Percentiles rank a stretch among this genome's conserved stretches.
These are phyloP conservation scores for Hymenoscyphus fructigenus DNA, from an alignment of 2,329 filamentous ascomycete genomes.

Conservation along the genomic window DNA sequence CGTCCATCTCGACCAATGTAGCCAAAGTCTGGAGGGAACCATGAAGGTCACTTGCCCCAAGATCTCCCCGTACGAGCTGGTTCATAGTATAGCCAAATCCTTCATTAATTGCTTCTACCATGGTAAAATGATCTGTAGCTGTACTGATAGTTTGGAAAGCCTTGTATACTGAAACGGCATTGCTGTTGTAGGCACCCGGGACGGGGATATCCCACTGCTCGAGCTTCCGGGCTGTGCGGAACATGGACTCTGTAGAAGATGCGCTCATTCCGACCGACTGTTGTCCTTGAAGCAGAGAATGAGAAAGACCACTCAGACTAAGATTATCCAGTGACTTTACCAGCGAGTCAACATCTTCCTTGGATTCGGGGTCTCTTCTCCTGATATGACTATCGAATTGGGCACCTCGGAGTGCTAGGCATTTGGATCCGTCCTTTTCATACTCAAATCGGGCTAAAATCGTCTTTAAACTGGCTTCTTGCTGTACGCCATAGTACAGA, in stretches of 20 bases:
- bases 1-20: constrained; percentile 77
- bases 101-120: constrained; percentile 59
- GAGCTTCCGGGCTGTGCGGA: constrained; percentile 76
- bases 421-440: constrained; percentile 83
- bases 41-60: constrained; percentile 53
- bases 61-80: constrained; percentile 49
- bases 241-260: constrained; percentile 67
- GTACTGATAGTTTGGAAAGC: constrained; percentile 77
- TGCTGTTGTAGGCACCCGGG: constrained; percentile 60
- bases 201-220: constrained; percentile 91
- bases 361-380: constrained; percentile 52
- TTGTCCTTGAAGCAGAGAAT: constrained; percentile 71
- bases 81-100: constrained; percentile 62
- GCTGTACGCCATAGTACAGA: constrained; percentile 87
- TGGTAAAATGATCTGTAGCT: constrained; percentile 54
- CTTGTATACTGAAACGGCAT: constrained; percentile 72
- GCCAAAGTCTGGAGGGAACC: constrained; percentile 63
- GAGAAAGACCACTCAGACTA: constrained; percentile 82
- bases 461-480: constrained; percentile 71
- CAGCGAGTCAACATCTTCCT: constrained; percentile 65
- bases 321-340: constrained; percentile 76
- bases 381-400: constrained; percentile 85
- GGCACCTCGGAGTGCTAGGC: constrained; percentile 85
- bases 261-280: constrained; percentile 57
- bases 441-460: constrained; percentile 84